Conservation (phyloP, 495 filamentous ascomycete genomes). For the Daldinia grandis region DNA sequence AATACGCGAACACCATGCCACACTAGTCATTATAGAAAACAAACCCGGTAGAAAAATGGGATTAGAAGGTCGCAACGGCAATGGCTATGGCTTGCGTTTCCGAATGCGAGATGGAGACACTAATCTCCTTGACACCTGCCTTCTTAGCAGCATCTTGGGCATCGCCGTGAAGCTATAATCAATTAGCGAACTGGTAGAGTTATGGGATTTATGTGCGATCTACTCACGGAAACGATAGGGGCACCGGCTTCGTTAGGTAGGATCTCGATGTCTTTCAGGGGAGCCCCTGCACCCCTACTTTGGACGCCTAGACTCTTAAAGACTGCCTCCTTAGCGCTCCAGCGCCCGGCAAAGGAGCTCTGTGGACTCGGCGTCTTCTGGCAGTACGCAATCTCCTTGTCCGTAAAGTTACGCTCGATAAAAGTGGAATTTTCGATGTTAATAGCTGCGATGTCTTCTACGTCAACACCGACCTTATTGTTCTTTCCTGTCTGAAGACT, state of each 20-base stretch:
- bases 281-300: slow-evolving; percentile 85
- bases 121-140: slow-evolving; percentile 84
- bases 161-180: slow-evolving; percentile 78
- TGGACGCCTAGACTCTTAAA: slow-evolving; percentile 96
- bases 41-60: neutral
- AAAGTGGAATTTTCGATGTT: slow-evolving; percentile 95
- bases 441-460: slow-evolving; percentile 84
- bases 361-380: slow-evolving; percentile 74
- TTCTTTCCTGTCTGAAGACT: slow-evolving; percentile 70
- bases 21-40: slow-evolving; percentile 28
- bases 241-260: slow-evolving; percentile 78
- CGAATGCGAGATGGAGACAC: slow-evolving; percentile 93
- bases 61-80: slow-evolving; percentile 79
- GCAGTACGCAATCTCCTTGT: slow-evolving; percentile 84
- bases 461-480: slow-evolving; percentile 90
- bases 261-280: slow-evolving; percentile 95
- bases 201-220: neutral
- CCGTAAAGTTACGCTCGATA: slow-evolving; percentile 92
- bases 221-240: slow-evolving; percentile 82
- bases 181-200: slow-evolving; percentile 50
- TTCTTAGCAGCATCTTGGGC: slow-evolving; percentile 81
- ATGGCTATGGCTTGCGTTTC: slow-evolving; percentile 92
- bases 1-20: slow-evolving; percentile 26
- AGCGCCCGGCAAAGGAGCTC: slow-evolving; percentile 88
- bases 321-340: slow-evolving; percentile 97